A percentile compares a stretch with the other conserved stretches of the same genome.
Evolutionary conservation across 371 early-diverging fungal species (phyloP).

Genomic region (Apophysomyces ossiformis): DNA sequence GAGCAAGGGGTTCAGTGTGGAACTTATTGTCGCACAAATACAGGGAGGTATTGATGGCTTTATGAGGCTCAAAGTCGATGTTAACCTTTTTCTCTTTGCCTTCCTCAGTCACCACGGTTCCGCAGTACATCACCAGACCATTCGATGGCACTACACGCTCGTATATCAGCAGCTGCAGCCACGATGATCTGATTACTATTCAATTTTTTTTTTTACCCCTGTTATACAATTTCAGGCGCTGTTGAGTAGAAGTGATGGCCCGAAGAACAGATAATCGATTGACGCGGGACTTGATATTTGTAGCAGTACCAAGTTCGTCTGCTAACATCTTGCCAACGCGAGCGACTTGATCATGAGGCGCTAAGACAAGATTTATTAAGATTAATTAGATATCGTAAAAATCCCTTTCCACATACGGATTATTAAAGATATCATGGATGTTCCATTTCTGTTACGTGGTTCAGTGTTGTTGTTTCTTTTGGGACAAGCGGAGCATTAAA

Average conservation of each 20-base stretch:
- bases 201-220: slow-evolving; percentile 48
- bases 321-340: slow-evolving; percentile 95
- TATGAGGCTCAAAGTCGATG: slow-evolving; percentile 99
- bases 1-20: slow-evolving; percentile 96
- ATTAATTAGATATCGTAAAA: neutral
- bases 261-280: slow-evolving; percentile 98
- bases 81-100: slow-evolving; percentile 99
- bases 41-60: slow-evolving; percentile 99
- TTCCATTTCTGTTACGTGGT: slow-evolving; percentile 85
- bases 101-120: slow-evolving; percentile 98
- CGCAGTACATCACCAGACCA: slow-evolving; percentile 96
- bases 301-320: slow-evolving; percentile 99
- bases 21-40: slow-evolving; percentile 99
- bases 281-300: slow-evolving; percentile 99
- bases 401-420: slow-evolving; percentile 67
- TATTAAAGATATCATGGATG: slow-evolving; percentile 99
- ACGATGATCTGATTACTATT: neutral
- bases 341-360: slow-evolving; percentile 96
- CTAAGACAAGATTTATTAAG: slow-evolving; percentile 24
- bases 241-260: slow-evolving; percentile 99
- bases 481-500: neutral
- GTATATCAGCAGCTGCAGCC: neutral
- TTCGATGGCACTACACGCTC: slow-evolving; percentile 81
- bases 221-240: slow-evolving; percentile 96
- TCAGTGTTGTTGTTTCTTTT: neutral